Conservation (phyloP, 345 rosid species). For the Pistacia integerrima region DNA sequence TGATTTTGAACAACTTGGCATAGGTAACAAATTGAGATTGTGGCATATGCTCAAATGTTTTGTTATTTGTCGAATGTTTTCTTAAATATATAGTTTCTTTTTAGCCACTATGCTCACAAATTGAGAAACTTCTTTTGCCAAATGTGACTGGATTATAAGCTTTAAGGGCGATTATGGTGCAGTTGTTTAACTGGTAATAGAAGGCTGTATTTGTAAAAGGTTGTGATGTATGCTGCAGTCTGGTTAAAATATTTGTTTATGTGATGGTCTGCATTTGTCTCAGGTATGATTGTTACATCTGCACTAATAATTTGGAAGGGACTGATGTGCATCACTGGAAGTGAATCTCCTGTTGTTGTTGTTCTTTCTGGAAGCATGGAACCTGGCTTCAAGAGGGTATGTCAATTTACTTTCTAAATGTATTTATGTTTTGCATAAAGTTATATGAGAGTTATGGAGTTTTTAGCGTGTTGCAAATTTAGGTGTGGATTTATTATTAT, state of each 20-base stretch:
- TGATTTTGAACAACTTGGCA: not conserved
- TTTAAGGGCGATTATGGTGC: not conserved
- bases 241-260: constrained; percentile 11
- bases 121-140: not conserved
- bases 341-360: constrained; percentile 98
- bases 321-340: constrained; percentile 94
- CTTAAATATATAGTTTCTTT: not conserved
- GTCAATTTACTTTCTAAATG: constrained; percentile 16
- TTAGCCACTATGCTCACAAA: not conserved
- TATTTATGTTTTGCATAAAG: not conserved
- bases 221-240: not conserved
- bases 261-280: constrained; percentile 7
- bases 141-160: not conserved
- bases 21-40: not conserved
- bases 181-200: not conserved
- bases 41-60: not conserved
- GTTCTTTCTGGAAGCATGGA: constrained; percentile 99
- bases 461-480: not conserved
- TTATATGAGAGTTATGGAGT: not conserved
- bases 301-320: constrained; percentile 96
- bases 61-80: not conserved
- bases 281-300: constrained; percentile 96
- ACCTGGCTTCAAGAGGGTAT: constrained; percentile 96
- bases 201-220: not conserved
- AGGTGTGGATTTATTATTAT: not conserved